phyloP scores from a whole-genome alignment of 164 flowering plant species.

The Stephania japonica region DNA sequence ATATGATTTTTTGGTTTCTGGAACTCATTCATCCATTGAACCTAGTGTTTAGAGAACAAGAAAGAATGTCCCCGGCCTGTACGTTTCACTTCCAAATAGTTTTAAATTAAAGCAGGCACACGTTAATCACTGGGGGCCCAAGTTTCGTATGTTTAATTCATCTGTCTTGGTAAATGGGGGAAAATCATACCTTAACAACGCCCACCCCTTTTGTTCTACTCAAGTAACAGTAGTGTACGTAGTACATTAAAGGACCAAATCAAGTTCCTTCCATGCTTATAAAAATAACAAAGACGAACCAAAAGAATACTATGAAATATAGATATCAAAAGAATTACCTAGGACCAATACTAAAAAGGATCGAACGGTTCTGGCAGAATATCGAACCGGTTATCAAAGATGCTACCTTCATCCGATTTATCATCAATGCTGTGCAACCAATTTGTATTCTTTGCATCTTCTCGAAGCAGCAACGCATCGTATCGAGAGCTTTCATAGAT shows the following conservation, averaged over 20 bases:
- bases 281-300: not conserved
- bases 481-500: constrained; percentile 85
- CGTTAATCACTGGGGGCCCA: too few relatives aligned
- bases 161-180: too few relatives aligned
- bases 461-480: constrained; percentile 76
- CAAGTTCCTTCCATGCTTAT: not conserved
- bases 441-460: constrained; percentile 74
- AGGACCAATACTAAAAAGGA: constrained; percentile 28
- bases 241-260: not conserved
- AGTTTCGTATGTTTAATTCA: too few relatives aligned
- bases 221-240: not conserved
- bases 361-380: constrained; percentile 80
- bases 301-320: too few relatives aligned
- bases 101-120: too few relatives aligned
- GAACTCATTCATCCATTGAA: too few relatives aligned
- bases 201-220: not conserved
- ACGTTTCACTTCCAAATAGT: too few relatives aligned
- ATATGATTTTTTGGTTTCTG: too few relatives aligned
- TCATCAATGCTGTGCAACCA: constrained; percentile 84
- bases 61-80: too few relatives aligned
- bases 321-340: too few relatives aligned
- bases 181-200: too few relatives aligned
- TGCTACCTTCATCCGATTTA: constrained; percentile 53
- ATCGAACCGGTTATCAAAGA: constrained; percentile 81
- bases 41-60: too few relatives aligned